phyloP scores from a whole-genome alignment of 1,139 yeast genomes.

The Sugiyamaella xylanicola region DNA sequence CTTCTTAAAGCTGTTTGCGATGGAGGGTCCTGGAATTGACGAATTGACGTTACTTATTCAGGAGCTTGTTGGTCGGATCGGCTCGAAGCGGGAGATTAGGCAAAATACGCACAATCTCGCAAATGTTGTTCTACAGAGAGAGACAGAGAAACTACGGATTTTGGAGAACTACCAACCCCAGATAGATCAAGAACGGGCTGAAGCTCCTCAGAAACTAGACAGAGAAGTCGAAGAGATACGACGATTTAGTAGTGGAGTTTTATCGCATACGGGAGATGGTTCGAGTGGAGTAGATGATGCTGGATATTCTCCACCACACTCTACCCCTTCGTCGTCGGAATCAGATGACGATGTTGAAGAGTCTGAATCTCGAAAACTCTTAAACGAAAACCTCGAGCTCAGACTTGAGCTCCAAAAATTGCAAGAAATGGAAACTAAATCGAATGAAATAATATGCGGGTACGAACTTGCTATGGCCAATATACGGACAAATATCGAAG shows the following conservation, averaged over 20 bases:
- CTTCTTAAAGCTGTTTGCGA: background rate
- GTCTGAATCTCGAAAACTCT: slow-evolving; percentile 18
- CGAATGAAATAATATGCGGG: slow-evolving; percentile 29
- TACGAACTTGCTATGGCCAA: slow-evolving; percentile 32
- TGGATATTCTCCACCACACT: background rate
- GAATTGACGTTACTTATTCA: slow-evolving; percentile 29
- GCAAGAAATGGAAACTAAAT: slow-evolving; percentile 31
- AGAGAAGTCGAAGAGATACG: slow-evolving; percentile 16
- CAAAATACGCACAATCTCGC: slow-evolving; percentile 26
- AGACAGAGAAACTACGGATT: slow-evolving; percentile 25
- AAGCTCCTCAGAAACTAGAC: background rate
- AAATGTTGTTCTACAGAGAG: slow-evolving; percentile 24
- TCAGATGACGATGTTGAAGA: slow-evolving; percentile 13
- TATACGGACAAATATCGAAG: slow-evolving; percentile 27
- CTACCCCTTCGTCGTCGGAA: slow-evolving; percentile 4
- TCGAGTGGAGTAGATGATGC: slow-evolving; percentile 17
- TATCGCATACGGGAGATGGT: background rate
- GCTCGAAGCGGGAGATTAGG: slow-evolving; percentile 25
- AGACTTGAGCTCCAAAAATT: slow-evolving; percentile 35
- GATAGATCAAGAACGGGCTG: slow-evolving; percentile 5
- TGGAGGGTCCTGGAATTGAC: slow-evolving; percentile 19
- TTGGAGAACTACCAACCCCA: slow-evolving; percentile 22
- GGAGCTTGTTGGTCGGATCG: slow-evolving; percentile 26
- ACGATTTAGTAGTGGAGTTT: background rate
- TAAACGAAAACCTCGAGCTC: slow-evolving; percentile 32